A percentile compares a stretch with the other conserved stretches of the same genome.
phyloP scores from a whole-genome alignment of 345 rosid genomes.

The Luvunga scandens region DNA sequence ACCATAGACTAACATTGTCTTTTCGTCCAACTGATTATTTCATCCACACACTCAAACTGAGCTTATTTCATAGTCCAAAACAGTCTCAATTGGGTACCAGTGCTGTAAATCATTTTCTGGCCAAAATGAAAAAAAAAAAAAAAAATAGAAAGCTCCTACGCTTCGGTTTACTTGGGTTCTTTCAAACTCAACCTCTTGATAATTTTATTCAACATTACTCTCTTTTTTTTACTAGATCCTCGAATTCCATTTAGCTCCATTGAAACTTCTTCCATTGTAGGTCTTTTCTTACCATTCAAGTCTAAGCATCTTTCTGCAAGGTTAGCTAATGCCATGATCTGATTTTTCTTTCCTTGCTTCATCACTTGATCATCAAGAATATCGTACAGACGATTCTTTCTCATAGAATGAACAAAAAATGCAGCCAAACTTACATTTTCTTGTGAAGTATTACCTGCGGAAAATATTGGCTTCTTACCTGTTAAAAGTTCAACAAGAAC shows the following conservation, averaged over 20 bases:
- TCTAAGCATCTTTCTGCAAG: background rate
- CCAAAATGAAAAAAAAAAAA: too few relatives aligned
- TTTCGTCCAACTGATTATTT: too few relatives aligned
- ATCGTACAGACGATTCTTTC: background rate
- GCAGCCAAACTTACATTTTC: background rate
- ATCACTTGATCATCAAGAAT: background rate
- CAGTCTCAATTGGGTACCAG: too few relatives aligned
- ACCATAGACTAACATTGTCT: too few relatives aligned
- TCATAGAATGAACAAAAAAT: background rate
- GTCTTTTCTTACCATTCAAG: background rate
- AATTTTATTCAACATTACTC: background rate
- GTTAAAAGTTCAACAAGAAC: too few relatives aligned
- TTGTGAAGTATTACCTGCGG: too few relatives aligned
- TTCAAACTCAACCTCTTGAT: slow-evolving; percentile 1
- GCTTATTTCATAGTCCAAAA: too few relatives aligned
- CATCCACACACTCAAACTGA: too few relatives aligned
- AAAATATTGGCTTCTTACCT: too few relatives aligned
- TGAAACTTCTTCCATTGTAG: slow-evolving; percentile 2
- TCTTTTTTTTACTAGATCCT: background rate
- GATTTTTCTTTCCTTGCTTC: background rate
- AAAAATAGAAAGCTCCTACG: too few relatives aligned
- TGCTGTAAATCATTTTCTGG: too few relatives aligned
- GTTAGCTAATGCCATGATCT: background rate
- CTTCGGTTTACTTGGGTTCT: background rate
- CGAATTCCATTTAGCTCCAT: background rate